Conservation (phyloP, 108 stramenopile genomes). For the Epithemia pelagica region DNA sequence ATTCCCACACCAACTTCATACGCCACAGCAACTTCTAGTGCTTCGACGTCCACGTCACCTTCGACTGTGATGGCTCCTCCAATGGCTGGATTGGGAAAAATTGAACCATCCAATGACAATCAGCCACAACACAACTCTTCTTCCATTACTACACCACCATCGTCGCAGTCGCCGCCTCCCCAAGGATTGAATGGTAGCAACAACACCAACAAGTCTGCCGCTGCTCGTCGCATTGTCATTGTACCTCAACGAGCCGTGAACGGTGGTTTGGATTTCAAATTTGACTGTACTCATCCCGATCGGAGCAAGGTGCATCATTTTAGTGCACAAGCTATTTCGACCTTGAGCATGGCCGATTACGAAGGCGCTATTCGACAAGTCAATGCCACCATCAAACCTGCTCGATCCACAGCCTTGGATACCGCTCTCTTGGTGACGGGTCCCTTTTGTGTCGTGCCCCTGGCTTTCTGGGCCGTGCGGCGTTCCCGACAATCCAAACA, state of each 20-base stretch:
- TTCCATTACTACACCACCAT: too few species aligned
- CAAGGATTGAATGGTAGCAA: not conserved
- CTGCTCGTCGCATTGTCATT: conserved; percentile 13
- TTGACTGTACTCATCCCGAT: conserved; percentile 36
- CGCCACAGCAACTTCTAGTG: too few species aligned
- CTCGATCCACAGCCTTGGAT: conserved; percentile 44
- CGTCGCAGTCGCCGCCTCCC: not conserved
- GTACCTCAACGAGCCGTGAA: conserved; percentile 26
- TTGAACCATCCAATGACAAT: not conserved
- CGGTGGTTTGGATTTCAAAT: conserved; percentile 40
- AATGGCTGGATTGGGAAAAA: not conserved
- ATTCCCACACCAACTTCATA: too few species aligned
- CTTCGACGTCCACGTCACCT: too few species aligned
- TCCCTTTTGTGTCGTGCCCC: conserved; percentile 46
- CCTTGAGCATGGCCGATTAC: conserved; percentile 47
- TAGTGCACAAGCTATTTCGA: not conserved
- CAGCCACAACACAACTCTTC: not conserved
- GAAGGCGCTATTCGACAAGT: conserved; percentile 35
- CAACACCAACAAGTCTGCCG: not conserved
- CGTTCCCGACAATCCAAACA: conserved; percentile 42
- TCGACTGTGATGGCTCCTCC: too few species aligned
- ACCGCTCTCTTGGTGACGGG: conserved; percentile 45
- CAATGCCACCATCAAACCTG: conserved; percentile 42
- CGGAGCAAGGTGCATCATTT: conserved; percentile 26
- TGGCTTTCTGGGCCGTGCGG: conserved; percentile 65